Evolutionary conservation across 208 protist species (phyloP), one percentile per base, ranked within the genome.

Genomic region (Balamuthia mandrillaris): DNA sequence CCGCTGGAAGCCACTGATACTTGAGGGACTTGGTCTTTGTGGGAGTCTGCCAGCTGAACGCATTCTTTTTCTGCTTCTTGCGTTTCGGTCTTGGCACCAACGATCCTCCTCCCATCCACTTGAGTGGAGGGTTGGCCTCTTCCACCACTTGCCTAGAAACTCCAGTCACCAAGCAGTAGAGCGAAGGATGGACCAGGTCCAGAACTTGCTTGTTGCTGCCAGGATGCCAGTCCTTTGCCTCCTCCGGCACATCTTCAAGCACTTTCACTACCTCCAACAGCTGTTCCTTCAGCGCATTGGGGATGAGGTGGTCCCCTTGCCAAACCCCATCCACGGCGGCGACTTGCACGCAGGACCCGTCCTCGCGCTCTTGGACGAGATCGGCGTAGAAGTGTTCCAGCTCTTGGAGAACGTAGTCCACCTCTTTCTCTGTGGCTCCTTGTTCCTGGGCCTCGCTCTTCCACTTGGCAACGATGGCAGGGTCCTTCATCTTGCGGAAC

Each of bases 1-100:
- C 89, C 6, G 84, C 37, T 29, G 89, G 89, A n/a, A 91, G 72
- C 89, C 89, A 91, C 74, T 91, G 89, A 68, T 65, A 90, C 45
- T 83, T 16, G n/a, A 10, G 7, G 27, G 9, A 24, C 27, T 2
- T 65, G 27, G 18, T 58, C 47, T 65, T 39, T 14, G 39, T 3
- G 24, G 1, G 35, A n/a, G 7, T 42, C 35, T 29, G 39, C 72
- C 72, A 58, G 61, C 14, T n/a, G 7, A 45, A 4, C 2, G 47
- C 56, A 63, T 4, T 60, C 2, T 60, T 24, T 37, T 24, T 56
- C 72, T 9, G 24, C 14, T 7, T 54, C 42, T 1, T 39, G 31
- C 49, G 63, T 10, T 12, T 37, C 24, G 10, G 16, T 47, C 42
- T 45, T 2, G 42, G 7, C n/a, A 16, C 6, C 5, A n/a, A 45